Evolutionary conservation across 306 rosid species (phyloP).

Genomic region (Bauhinia variegata): DNA sequence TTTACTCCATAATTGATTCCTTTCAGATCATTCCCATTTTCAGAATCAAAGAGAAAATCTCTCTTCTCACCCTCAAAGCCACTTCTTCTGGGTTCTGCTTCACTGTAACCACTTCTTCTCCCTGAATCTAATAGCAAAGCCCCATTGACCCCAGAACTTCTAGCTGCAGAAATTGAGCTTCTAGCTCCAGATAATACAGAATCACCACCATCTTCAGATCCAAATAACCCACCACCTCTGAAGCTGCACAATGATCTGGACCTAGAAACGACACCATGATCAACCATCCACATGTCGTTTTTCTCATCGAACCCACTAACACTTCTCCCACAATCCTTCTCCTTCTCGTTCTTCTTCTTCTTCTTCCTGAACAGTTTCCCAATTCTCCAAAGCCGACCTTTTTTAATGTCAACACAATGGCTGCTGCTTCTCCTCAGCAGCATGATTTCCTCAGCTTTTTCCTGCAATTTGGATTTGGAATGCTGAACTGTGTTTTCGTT

Average conservation of each 20-base stretch:
- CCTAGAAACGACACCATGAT: conserved; percentile 76
- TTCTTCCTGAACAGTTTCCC: conserved; percentile 79
- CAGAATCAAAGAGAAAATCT: conserved; percentile 47
- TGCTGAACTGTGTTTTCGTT: conserved; percentile 40
- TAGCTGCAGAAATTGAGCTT: conserved; percentile 91
- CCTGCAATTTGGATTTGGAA: conserved; percentile 42
- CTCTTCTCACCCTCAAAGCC: conserved; percentile 64
- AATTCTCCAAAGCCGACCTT: conserved; percentile 68
- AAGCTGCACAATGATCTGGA: conserved; percentile 94
- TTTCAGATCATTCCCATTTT: conserved; percentile 40
- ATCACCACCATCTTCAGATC: conserved; percentile 87
- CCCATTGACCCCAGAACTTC: conserved; percentile 90
- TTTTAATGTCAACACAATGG: conserved; percentile 73
- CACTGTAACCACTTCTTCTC: conserved; percentile 89
- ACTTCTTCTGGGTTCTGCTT: conserved; percentile 87
- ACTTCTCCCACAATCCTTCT: conserved; percentile 62
- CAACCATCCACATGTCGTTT: conserved; percentile 63
- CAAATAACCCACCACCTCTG: conserved; percentile 66
- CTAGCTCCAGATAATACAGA: conserved; percentile 74
- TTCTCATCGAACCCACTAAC: conserved; percentile 77
- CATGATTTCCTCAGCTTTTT: conserved; percentile 53
- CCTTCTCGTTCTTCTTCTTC: conserved; percentile 53
- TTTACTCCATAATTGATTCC: conserved; percentile 53
- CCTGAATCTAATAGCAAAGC: conserved; percentile 78
- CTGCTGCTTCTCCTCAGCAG: conserved; percentile 73